Conservation (phyloP, 805 yeast species). For the Alloascoidea hylecoeti region DNA sequence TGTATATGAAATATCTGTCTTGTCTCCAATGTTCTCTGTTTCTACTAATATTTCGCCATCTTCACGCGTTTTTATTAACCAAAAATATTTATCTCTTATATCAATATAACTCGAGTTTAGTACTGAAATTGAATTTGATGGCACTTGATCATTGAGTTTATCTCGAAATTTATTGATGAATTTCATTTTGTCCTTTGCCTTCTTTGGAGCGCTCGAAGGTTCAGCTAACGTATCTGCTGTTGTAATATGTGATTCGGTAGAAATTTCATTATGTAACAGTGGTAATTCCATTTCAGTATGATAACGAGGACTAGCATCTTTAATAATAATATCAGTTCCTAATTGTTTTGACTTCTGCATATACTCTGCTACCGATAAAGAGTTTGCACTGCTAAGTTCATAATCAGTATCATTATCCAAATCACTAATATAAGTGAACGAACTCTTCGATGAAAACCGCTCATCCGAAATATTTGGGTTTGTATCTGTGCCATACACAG, state of each 20-base stretch:
- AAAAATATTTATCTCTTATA: neutral
- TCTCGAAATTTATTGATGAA: neutral
- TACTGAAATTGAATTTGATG: neutral
- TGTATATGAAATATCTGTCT: neutral
- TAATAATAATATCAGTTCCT: neutral
- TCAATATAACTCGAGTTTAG: no score
- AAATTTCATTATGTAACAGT: neutral
- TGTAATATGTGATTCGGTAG: neutral
- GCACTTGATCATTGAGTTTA: neutral
- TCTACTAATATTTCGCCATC: neutral
- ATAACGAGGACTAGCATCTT: neutral
- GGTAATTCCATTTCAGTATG: neutral
- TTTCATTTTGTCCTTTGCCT: neutral
- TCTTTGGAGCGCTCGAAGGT: neutral
- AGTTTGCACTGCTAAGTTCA: no score
- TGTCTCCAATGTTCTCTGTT: neutral
- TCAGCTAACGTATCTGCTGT: neutral
- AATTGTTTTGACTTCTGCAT: neutral
- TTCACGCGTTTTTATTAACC: neutral
- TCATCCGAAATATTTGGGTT: no score
- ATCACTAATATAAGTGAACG: neutral
- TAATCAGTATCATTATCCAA: neutral
- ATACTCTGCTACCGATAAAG: neutral
- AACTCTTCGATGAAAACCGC: neutral
- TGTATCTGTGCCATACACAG: no score